Percentiles rank a stretch among this genome's conserved stretches.
phyloP scores from a whole-genome alignment of 805 yeast genomes.

The Schwanniomyces sp. region DNA sequence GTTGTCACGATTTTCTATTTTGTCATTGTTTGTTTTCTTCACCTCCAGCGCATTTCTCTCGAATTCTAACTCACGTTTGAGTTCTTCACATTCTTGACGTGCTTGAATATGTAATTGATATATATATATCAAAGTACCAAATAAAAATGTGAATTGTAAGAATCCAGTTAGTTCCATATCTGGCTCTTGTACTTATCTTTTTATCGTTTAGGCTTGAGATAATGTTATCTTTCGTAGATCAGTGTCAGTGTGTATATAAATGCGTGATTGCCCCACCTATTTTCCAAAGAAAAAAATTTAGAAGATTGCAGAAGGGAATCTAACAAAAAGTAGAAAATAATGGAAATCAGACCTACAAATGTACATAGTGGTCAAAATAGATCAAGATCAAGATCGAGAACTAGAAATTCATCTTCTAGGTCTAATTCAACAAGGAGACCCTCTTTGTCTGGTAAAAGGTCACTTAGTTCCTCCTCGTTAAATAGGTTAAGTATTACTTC shows the following conservation, averaged over 20 bases:
- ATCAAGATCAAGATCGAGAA: slow-evolving; percentile 38
- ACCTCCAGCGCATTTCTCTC: not conserved
- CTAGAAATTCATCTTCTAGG: slow-evolving; percentile 32
- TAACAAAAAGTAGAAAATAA: not conserved
- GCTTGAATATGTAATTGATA: not conserved
- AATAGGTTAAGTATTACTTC: slow-evolving; percentile 26
- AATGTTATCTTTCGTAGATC: not conserved
- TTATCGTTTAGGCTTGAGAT: not conserved
- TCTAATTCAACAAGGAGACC: slow-evolving; percentile 36
- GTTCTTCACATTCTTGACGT: not conserved
- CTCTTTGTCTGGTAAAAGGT: slow-evolving; percentile 29
- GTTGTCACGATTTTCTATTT: not conserved
- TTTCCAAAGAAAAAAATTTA: not conserved
- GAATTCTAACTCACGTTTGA: not conserved
- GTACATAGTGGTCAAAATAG: slow-evolving; percentile 17
- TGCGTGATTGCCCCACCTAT: not conserved
- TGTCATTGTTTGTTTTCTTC: not conserved
- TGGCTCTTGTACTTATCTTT: not conserved
- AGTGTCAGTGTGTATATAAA: not conserved
- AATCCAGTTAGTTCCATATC: not conserved
- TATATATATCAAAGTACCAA: not conserved
- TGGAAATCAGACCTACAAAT: slow-evolving; percentile 13
- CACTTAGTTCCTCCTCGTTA: slow-evolving; percentile 35
- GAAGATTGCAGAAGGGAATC: not conserved
- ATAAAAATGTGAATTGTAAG: not conserved